Evolutionary conservation across 2,329 filamentous ascomycete species (phyloP), one percentile per base, ranked within the genome.

Genomic region (Myriangium duriaei): DNA sequence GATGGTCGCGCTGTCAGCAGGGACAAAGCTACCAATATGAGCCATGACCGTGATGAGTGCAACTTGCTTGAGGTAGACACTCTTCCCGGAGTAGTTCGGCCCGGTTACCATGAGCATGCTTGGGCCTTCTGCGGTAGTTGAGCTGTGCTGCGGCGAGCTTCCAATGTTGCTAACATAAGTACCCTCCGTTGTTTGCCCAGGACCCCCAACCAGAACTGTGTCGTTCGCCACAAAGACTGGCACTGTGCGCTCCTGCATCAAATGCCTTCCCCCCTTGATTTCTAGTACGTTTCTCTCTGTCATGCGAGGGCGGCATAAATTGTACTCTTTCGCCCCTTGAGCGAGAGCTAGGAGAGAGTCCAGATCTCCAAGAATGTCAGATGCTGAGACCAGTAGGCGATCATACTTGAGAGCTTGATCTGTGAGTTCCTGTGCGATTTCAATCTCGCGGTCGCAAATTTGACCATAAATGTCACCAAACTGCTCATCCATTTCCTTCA

Each of bases 21-120:
- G 88, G 1, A 98, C 83, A 54, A 83, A 96, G 55, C 85, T 88
- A 36, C 91, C 91, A 37, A 94, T 74, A 53, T 98, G 91, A 1
- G 91, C 84, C 58, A 98, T 71, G 53, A 91, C 95, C 11, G 93
- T 78, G 42, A 94, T 91, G 34, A 95, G 64, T 4, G 87, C 91
- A 19, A 84, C 74, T 56, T 98, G 88, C 57, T 93, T 98, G 53
- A 96, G 69, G 57, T 94, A 96, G 0, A 96, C 75, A 49, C 86
- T 96, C 58, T 98, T 98, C 0, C 91, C 91, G 0, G 91, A 96
- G 55, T 91, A 92, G 49, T 98, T 98, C 4, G 91, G 87, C 0
- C 91, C 91, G 0, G 91, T 96, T 50, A 98, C 59, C 4, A 95
- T 63, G 10, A 95, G 56, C 61, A 85, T 79, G 46, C 72, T 84